These are phyloP conservation scores for Ceratocystis cacaofunesta DNA, from an alignment of 2,329 filamentous ascomycete genomes.

Conservation along the genomic window DNA sequence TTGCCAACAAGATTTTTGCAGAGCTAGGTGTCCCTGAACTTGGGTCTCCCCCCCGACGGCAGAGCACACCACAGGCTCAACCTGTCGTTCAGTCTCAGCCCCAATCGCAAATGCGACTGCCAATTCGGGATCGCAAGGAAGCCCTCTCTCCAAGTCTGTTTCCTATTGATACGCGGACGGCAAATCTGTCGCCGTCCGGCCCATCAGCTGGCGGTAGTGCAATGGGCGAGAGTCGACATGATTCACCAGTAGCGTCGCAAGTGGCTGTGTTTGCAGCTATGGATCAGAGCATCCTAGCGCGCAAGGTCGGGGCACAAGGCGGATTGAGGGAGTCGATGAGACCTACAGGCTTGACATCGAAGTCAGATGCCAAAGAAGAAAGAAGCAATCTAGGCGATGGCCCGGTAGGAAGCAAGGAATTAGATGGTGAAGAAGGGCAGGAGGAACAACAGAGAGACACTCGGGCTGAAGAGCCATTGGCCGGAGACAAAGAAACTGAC, in stretches of 20 bases:
- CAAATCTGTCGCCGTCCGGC: slow-evolving; percentile 7
- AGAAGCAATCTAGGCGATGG: background rate
- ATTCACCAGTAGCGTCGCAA: slow-evolving; percentile 30
- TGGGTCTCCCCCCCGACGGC: slow-evolving; percentile 3
- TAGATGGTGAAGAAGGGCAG: slow-evolving; percentile 5
- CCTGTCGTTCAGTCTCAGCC: background rate
- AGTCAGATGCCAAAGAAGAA: slow-evolving; percentile 16
- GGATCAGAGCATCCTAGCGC: slow-evolving; percentile 45
- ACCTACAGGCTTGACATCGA: slow-evolving; percentile 20
- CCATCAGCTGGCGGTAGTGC: background rate
- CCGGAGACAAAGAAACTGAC: slow-evolving; percentile 21
- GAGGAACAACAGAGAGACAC: background rate
- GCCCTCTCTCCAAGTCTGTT: slow-evolving; percentile 16
- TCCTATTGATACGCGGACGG: slow-evolving; percentile 7
- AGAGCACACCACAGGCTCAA: slow-evolving; percentile 32
- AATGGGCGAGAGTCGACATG: slow-evolving; percentile 11
- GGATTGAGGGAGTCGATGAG: slow-evolving; percentile 20
- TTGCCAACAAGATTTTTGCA: slow-evolving; percentile 47
- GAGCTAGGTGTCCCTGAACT: slow-evolving; percentile 39
- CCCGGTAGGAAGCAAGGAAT: background rate
- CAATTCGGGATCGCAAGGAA: slow-evolving; percentile 33
- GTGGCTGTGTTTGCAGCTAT: slow-evolving; percentile 47
- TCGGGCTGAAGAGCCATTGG: slow-evolving; percentile 10
- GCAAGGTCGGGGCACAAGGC: slow-evolving; percentile 36
- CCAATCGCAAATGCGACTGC: background rate